Conservation (phyloP, 495 filamentous ascomycete genomes). For the Podospora australis region DNA sequence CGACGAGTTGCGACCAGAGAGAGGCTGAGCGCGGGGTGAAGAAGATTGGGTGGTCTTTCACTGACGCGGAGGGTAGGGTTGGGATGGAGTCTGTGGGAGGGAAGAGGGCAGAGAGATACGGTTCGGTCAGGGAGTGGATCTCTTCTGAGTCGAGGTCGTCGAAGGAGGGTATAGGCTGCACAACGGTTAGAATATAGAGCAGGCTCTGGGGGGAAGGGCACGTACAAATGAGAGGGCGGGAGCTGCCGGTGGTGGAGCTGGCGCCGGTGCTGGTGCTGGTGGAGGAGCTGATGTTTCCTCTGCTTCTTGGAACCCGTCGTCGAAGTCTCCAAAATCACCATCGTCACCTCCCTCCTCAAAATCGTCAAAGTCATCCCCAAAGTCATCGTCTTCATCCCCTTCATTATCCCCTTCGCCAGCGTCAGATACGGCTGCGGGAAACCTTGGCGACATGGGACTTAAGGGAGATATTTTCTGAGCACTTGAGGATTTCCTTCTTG, state of each 20-base stretch:
- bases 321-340: conserved; percentile 70
- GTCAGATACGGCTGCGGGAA: not conserved
- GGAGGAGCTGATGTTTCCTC: conserved; percentile 42
- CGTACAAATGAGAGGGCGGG: conserved; percentile 43
- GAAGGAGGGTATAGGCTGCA: conserved; percentile 69
- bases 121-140: conserved; percentile 43
- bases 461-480: conserved; percentile 13
- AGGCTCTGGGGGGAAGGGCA: not conserved
- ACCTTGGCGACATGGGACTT: conserved; percentile 8
- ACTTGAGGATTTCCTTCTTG: conserved; percentile 34
- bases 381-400: conserved; percentile 44
- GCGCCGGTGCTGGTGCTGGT: conserved; percentile 19
- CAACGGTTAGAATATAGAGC: conserved; percentile 4
- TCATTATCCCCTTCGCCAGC: conserved; percentile 29
- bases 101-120: conserved; percentile 53
- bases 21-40: conserved; percentile 69
- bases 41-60: conserved; percentile 53
- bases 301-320: conserved; percentile 67
- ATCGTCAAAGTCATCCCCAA: conserved; percentile 93
- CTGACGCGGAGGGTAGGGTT: conserved; percentile 33
- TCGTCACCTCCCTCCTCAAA: conserved; percentile 78
- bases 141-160: conserved; percentile 50
- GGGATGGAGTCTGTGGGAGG: conserved; percentile 47
- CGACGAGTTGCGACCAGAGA: conserved; percentile 93
- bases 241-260: conserved; percentile 32